These are phyloP conservation scores for Huntiella decipiens DNA, from an alignment of 2,329 filamentous ascomycete species.

Conservation along the genomic window DNA sequence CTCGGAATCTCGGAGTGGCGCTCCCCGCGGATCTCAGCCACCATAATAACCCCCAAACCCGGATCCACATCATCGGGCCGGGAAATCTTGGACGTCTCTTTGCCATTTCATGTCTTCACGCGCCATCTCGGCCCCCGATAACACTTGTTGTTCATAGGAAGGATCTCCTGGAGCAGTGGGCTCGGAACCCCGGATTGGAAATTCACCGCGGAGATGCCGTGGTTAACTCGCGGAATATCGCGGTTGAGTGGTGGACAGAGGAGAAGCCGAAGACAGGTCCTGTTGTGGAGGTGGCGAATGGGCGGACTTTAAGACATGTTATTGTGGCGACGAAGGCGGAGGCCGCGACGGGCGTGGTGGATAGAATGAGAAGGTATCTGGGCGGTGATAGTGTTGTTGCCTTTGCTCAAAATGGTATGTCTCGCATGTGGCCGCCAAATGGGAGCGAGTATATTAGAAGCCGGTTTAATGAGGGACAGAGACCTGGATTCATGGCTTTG, in stretches of 20 bases:
- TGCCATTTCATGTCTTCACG: conserved; percentile 48
- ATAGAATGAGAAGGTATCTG: conserved; percentile 40
- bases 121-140: conserved; percentile 45
- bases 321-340: conserved; percentile 63
- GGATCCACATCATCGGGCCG: conserved; percentile 60
- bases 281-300: conserved; percentile 22
- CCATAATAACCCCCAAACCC: conserved; percentile 13
- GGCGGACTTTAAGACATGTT: conserved; percentile 43
- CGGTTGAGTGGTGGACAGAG: conserved; percentile 37
- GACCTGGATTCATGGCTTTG: conserved; percentile 55
- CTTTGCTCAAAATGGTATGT: conserved; percentile 80
- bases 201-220: conserved; percentile 20
- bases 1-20: conserved; percentile 5
- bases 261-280: conserved; percentile 20
- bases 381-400: conserved; percentile 50
- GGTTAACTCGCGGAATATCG: conserved; percentile 22
- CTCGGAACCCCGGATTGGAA: conserved; percentile 24
- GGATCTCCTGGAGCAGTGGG: conserved; percentile 30
- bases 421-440: conserved; percentile 37
- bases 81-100: conserved; percentile 69
- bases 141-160: conserved; percentile 60
- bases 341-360: conserved; percentile 42
- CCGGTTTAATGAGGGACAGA: conserved; percentile 20
- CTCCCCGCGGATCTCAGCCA: conserved; percentile 3
- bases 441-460: conserved; percentile 24